A percentile compares a stretch with the other conserved stretches of the same genome.
Evolutionary conservation across 768 basidiomycete genomes (phyloP).

Genomic region (Suillus hirtellus): DNA sequence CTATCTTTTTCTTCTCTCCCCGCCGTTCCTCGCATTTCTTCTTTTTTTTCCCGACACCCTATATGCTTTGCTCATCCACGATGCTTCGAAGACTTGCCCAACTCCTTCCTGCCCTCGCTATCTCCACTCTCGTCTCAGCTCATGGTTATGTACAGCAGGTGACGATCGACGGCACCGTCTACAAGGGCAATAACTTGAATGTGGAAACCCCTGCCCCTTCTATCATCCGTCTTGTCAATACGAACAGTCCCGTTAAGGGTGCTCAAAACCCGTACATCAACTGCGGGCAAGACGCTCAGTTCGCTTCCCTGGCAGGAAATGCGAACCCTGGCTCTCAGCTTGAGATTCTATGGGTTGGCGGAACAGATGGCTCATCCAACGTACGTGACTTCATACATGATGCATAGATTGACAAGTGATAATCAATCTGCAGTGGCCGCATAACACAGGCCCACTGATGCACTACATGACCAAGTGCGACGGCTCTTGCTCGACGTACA

Average conservation of each 20-base stretch:
- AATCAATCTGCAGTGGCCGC: conserved; percentile 41
- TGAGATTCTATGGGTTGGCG: conserved; percentile 53
- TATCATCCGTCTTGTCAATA: conserved; percentile 45
- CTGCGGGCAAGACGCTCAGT: conserved; percentile 57
- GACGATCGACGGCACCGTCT: conserved; percentile 29
- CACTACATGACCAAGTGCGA: conserved; percentile 71
- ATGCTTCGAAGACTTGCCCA: conserved; percentile 2
- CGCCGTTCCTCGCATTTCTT: not conserved
- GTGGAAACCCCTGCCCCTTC: conserved; percentile 32
- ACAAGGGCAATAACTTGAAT: conserved; percentile 34
- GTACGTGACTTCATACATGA: conserved; percentile 22
- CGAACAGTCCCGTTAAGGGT: conserved; percentile 55
- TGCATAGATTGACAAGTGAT: not conserved
- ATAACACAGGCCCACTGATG: conserved; percentile 67
- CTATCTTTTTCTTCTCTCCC: not conserved
- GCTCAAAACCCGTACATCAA: conserved; percentile 54
- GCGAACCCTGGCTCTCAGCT: conserved; percentile 61
- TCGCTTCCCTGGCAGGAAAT: conserved; percentile 49
- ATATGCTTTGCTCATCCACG: not conserved
- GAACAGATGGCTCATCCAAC: conserved; percentile 37
- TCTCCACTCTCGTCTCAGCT: conserved; percentile 27
- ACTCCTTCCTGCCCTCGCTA: conserved; percentile 15
- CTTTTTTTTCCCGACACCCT: not conserved
- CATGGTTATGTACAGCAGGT: conserved; percentile 34
- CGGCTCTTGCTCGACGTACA: conserved; percentile 57